Conservation (phyloP, 306 rosid species). For the Pueraria montana region DNA sequence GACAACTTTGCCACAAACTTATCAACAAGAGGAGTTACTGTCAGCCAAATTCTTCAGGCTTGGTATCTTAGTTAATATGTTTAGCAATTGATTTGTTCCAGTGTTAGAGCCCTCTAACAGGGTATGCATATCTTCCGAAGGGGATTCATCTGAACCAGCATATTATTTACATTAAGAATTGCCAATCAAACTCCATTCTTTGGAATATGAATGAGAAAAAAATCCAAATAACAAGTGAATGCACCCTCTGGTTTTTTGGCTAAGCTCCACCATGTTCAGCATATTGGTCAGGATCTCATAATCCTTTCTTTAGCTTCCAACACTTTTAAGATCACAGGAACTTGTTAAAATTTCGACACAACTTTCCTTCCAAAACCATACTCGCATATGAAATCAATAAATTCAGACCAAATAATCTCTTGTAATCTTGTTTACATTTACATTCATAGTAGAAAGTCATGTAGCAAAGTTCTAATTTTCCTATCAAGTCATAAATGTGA, state of each 20-base stretch:
- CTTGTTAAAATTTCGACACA: not conserved
- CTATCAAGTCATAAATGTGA: conserved; percentile 15
- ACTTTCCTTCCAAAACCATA: not conserved
- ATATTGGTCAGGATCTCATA: not conserved
- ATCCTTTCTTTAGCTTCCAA: conserved; percentile 20
- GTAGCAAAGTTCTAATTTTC: conserved; percentile 7
- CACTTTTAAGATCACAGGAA: not conserved
- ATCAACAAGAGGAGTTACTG: not conserved
- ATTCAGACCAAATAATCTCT: not conserved
- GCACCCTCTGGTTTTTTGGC: not conserved
- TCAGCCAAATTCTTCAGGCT: not conserved
- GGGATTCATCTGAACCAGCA: not conserved
- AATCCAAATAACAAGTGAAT: not conserved
- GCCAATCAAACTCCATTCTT: not conserved
- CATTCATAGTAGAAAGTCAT: not conserved
- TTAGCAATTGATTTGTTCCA: not conserved
- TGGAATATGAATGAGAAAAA: not conserved
- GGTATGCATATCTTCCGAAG: no score
- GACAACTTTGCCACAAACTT: no score
- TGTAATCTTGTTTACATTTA: no score
- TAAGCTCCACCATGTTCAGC: not conserved
- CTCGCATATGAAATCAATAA: not conserved
- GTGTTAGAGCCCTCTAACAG: not conserved
- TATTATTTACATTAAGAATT: not conserved
- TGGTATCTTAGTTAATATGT: not conserved